Percentiles rank a stretch among this genome's conserved stretches.
phyloP scores from a whole-genome alignment of 2,329 filamentous ascomycete species.

The Fusarium dlaminii region DNA sequence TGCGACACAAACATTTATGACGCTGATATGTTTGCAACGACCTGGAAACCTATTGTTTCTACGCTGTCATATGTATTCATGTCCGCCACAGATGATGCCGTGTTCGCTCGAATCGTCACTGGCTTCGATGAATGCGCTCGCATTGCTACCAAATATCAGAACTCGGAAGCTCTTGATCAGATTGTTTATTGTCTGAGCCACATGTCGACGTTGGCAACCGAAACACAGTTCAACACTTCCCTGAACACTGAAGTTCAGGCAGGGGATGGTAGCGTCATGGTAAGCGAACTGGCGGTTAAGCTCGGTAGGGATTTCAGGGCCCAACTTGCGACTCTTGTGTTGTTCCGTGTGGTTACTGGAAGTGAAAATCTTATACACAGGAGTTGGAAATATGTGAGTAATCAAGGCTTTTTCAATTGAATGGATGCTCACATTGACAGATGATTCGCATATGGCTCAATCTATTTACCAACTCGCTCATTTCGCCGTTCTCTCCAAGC shows the following conservation, averaged over 20 bases:
- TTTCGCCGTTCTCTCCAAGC: constrained; percentile 79
- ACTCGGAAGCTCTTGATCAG: constrained; percentile 89
- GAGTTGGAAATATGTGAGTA: constrained; percentile 81
- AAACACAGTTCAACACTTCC: constrained; percentile 79
- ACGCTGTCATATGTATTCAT: constrained; percentile 98
- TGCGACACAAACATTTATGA: constrained; percentile 96
- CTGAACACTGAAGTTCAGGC: constrained; percentile 97
- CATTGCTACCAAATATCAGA: constrained; percentile 84
- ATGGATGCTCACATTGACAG: constrained; percentile 54
- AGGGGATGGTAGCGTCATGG: constrained; percentile 94
- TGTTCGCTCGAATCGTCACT: constrained; percentile 91
- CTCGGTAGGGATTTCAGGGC: constrained; percentile 94
- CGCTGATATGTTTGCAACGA: constrained; percentile 95
- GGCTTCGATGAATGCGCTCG: constrained; percentile 97
- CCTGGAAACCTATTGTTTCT: constrained; percentile 94
- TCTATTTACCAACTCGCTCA: constrained; percentile 93
- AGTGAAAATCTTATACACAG: constrained; percentile 80
- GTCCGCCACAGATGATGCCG: constrained; percentile 95
- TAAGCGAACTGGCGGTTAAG: constrained; percentile 95
- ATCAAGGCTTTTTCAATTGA: background rate
- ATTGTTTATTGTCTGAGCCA: constrained; percentile 90
- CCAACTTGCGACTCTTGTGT: constrained; percentile 91
- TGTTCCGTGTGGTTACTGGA: constrained; percentile 90
- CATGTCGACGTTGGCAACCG: constrained; percentile 87
- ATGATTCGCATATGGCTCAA: constrained; percentile 94